These are phyloP conservation scores for Leccinum subgranulosum DNA, from an alignment of 768 basidiomycete genomes.

Conservation along the genomic window DNA sequence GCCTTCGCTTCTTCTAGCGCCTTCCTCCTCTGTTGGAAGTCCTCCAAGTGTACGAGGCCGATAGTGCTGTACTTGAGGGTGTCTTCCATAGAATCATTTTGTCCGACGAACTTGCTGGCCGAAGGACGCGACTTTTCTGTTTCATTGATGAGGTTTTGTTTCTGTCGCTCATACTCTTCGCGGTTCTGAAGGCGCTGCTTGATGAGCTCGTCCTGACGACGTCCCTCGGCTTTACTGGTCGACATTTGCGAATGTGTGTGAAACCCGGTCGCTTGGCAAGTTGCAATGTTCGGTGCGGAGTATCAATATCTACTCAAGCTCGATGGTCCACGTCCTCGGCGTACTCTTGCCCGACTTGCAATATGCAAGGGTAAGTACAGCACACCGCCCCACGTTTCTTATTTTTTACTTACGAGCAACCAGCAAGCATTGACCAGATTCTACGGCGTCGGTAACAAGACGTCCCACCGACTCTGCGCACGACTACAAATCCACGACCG, in stretches of 20 bases:
- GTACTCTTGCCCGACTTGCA: conserved; percentile 76
- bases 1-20: conserved; percentile 91
- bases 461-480: conserved; percentile 80
- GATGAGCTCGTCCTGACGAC: conserved; percentile 78
- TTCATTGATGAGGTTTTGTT: conserved; percentile 77
- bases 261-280: conserved; percentile 1
- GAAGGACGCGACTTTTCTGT: conserved; percentile 92
- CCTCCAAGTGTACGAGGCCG: conserved; percentile 87
- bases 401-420: not conserved
- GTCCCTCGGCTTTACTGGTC: conserved; percentile 74
- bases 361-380: conserved; percentile 61
- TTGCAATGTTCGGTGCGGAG: conserved; percentile 20
- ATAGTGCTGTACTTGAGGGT: conserved; percentile 87
- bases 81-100: conserved; percentile 94
- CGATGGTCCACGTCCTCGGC: conserved; percentile 89
- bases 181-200: conserved; percentile 80
- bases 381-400: not conserved
- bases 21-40: conserved; percentile 86
- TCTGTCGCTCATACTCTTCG: conserved; percentile 80
- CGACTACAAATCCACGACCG: conserved; percentile 89
- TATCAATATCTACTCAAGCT: conserved; percentile 10
- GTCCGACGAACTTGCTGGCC: conserved; percentile 85
- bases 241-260: conserved; percentile 51
- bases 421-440: conserved; percentile 90
- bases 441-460: conserved; percentile 81